A percentile compares a stretch with the other conserved stretches of the same genome.
Conservation (phyloP, 768 basidiomycete genomes). For the Suillus sp. region DNA sequence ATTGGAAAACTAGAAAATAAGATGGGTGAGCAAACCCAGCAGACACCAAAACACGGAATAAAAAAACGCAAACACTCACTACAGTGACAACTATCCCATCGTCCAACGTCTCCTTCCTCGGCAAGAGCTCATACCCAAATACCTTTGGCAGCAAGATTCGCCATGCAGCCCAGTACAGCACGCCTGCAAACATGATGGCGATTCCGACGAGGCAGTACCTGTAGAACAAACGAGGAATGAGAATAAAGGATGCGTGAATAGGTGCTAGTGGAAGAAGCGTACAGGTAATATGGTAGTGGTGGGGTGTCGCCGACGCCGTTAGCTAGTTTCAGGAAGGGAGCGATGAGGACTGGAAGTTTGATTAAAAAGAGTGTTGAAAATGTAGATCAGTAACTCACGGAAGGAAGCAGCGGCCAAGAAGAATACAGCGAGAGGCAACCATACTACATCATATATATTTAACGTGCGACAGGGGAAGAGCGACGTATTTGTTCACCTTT, state of each 20-base stretch:
- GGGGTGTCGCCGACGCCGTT: constrained; percentile 61
- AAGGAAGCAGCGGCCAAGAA: constrained; percentile 54
- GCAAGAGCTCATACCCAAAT: constrained; percentile 49
- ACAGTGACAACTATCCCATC: constrained; percentile 58
- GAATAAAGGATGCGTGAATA: background rate
- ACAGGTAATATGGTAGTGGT: constrained; percentile 61
- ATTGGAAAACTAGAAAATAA: constrained; percentile 12
- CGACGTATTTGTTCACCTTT: constrained; percentile 39
- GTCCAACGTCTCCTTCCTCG: constrained; percentile 47
- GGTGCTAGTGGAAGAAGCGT: background rate
- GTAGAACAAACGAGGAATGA: background rate
- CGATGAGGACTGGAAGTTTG: constrained; percentile 45
- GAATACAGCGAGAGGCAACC: constrained; percentile 57
- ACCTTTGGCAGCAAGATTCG: constrained; percentile 49
- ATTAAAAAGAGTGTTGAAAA: background rate
- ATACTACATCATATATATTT: constrained; percentile 39
- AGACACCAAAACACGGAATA: background rate
- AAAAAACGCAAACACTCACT: constrained; percentile 36
- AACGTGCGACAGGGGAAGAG: background rate
- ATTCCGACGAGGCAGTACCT: constrained; percentile 60
- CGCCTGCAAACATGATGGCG: constrained; percentile 45
- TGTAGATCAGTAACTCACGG: constrained; percentile 37
- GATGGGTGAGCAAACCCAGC: background rate
- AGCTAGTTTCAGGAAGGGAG: constrained; percentile 56
- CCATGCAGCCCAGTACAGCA: constrained; percentile 59